A percentile compares a stretch with the other conserved stretches of the same genome.
Evolutionary conservation across 192 early-diverging fungal genomes (phyloP).

Genomic region (Coemansia sp.): DNA sequence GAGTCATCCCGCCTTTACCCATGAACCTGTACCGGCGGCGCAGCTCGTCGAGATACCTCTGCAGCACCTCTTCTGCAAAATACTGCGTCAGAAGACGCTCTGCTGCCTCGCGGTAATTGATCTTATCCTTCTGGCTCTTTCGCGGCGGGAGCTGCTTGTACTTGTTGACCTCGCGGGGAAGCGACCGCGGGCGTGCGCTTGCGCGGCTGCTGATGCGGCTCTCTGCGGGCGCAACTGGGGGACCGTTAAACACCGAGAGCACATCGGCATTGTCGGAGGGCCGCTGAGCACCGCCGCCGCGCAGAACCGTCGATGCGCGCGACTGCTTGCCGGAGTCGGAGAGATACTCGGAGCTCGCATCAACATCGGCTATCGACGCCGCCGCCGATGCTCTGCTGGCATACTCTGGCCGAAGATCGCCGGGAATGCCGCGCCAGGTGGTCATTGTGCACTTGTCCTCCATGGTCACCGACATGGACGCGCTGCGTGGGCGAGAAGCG

Average conservation of each 20-base stretch:
- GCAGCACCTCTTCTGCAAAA: constrained; percentile 36
- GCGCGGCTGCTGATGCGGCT: constrained; percentile 6
- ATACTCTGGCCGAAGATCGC: constrained; percentile 14
- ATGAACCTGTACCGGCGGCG: constrained; percentile 50
- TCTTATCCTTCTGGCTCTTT: constrained; percentile 28
- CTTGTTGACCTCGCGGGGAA: constrained; percentile 14
- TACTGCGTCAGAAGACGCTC: constrained; percentile 51
- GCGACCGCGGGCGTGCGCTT: constrained; percentile 21
- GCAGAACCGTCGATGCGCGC: constrained; percentile 30
- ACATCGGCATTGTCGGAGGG: constrained; percentile 7
- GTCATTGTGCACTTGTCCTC: constrained; percentile 51
- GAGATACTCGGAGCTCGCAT: constrained; percentile 2
- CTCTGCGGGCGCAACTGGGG: constrained; percentile 48
- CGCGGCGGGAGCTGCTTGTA: constrained; percentile 30
- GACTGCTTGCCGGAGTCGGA: constrained; percentile 15
- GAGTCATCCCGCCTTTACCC: constrained; percentile 43
- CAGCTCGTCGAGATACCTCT: constrained; percentile 50
- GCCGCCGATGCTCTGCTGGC: constrained; percentile 11
- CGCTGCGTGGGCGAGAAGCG: constrained; percentile 30
- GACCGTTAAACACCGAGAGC: constrained; percentile 47
- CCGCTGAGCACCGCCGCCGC: constrained; percentile 35
- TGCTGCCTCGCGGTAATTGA: constrained; percentile 49
- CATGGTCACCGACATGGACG: constrained; percentile 37
- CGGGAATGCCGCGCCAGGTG: constrained; percentile 44
- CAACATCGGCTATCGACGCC: neutral